These are phyloP conservation scores for Raphanus sativus DNA, from an alignment of 345 rosid genomes.

Conservation along the genomic window DNA sequence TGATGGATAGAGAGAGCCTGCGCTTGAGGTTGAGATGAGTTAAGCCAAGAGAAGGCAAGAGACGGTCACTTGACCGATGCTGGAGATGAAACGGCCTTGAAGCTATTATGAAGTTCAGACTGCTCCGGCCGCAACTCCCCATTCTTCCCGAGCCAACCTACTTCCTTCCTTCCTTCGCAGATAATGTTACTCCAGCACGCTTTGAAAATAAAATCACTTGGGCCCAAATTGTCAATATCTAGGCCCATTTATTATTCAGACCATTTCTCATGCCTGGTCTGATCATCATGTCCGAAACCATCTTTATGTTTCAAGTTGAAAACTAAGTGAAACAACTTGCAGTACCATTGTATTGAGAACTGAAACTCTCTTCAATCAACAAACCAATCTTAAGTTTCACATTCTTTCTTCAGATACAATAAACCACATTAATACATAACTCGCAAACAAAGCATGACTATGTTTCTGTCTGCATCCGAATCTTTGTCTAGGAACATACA, in stretches of 20 bases:
- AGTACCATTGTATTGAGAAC: background rate
- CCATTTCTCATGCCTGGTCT: background rate
- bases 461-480: slow-evolving; percentile 19
- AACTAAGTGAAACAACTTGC: background rate
- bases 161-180: background rate
- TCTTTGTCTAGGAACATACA: slow-evolving; percentile 35
- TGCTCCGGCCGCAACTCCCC: slow-evolving; percentile 33
- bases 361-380: background rate
- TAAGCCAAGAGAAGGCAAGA: slow-evolving; percentile 36
- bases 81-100: slow-evolving; percentile 36
- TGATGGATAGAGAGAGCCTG: slow-evolving; percentile 29
- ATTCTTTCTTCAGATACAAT: slow-evolving; percentile 36
- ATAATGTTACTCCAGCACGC: background rate
- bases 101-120: slow-evolving; percentile 36
- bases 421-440: slow-evolving; percentile 34
- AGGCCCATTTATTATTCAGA: background rate
- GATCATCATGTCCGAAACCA: background rate
- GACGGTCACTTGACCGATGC: slow-evolving; percentile 30
- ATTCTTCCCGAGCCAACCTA: slow-evolving; percentile 1
- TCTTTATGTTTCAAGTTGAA: background rate
- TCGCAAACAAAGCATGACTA: slow-evolving; percentile 24
- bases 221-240: background rate
- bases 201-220: background rate
- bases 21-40: slow-evolving; percentile 37
- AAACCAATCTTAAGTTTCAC: background rate